phyloP scores from a whole-genome alignment of 306 rosid species.

The Cyclanthera cordifolia region DNA sequence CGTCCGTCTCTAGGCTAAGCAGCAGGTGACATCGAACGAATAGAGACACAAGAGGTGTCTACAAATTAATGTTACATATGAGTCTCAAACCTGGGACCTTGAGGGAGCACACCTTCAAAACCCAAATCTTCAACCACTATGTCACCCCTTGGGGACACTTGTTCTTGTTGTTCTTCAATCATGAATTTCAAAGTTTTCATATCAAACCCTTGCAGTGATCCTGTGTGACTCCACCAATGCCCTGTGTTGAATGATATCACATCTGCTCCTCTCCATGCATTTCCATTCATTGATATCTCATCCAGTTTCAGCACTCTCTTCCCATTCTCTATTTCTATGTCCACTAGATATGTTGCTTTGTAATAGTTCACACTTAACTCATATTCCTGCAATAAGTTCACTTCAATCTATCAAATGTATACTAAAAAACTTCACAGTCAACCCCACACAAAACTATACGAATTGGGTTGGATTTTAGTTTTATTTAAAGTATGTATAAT shows the following conservation, averaged over 20 bases:
- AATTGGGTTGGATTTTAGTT: no score
- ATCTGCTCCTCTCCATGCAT: conserved; percentile 54
- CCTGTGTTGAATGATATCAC: conserved; percentile 82
- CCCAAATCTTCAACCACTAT: no score
- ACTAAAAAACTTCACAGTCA: no score
- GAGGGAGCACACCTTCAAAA: no score
- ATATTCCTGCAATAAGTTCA: conserved; percentile 55
- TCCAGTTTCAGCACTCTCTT: conserved; percentile 63
- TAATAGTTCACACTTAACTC: conserved; percentile 58
- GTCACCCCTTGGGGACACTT: no score
- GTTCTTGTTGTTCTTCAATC: not conserved
- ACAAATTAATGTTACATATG: no score
- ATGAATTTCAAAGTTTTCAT: not conserved
- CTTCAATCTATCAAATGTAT: conserved; percentile 1
- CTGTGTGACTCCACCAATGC: conserved; percentile 88
- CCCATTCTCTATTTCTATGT: conserved; percentile 54
- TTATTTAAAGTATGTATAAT: no score
- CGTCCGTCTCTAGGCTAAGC: no score
- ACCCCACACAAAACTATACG: no score
- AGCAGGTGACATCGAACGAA: no score
- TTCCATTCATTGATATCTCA: conserved; percentile 48
- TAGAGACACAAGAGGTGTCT: no score
- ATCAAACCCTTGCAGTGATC: conserved; percentile 68
- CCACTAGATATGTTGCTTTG: conserved; percentile 66
- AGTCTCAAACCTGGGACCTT: no score